These are phyloP conservation scores for Pelargonium exstipulatum DNA, from an alignment of 441 rosid genomes.

Conservation along the genomic window DNA sequence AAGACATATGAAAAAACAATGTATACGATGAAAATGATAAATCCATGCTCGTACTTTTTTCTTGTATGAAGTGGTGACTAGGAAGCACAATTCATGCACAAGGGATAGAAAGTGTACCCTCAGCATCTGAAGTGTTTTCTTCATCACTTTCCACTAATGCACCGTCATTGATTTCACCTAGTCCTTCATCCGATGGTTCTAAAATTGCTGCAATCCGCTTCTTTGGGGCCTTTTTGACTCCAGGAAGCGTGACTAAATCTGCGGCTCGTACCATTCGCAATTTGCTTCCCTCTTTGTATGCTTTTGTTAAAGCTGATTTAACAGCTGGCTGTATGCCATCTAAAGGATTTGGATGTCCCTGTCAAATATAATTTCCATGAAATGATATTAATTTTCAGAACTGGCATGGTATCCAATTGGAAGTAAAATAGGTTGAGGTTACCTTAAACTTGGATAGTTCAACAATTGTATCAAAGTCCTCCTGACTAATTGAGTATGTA, in stretches of 20 bases:
- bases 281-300: constrained; percentile 68
- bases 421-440: background rate
- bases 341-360: constrained; percentile 77
- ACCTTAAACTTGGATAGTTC: constrained; percentile 86
- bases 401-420: background rate
- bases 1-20: too few relatives aligned
- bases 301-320: constrained; percentile 82
- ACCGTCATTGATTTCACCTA: constrained; percentile 58
- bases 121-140: constrained; percentile 55
- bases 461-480: constrained; percentile 68
- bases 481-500: constrained; percentile 81
- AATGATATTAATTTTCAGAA: background rate
- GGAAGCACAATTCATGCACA: background rate
- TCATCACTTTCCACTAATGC: constrained; percentile 48
- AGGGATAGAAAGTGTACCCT: constrained; percentile 41
- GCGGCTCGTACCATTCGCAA: constrained; percentile 74
- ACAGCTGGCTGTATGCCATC: constrained; percentile 79
- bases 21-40: too few relatives aligned
- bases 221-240: constrained; percentile 69
- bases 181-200: constrained; percentile 58
- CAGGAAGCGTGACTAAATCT: constrained; percentile 76
- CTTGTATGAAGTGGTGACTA: background rate
- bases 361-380: constrained; percentile 23
- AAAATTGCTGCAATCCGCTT: constrained; percentile 73
- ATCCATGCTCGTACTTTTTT: background rate